A percentile compares a stretch with the other conserved stretches of the same genome.
Evolutionary conservation across 768 basidiomycete genomes (phyloP).

Genomic region (Cantharellus anzutake): DNA sequence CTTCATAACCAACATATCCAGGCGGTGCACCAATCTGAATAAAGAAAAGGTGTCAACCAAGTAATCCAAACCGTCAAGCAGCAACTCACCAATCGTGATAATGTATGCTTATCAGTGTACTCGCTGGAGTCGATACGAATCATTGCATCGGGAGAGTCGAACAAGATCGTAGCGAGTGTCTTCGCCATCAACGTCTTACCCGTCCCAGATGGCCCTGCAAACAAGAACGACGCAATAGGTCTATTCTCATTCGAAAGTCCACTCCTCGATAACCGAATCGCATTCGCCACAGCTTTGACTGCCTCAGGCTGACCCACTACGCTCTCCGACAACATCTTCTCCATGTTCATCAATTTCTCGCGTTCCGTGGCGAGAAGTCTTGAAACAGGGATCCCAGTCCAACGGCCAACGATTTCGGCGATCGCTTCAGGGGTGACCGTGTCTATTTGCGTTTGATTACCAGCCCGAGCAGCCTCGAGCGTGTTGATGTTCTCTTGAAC

Average conservation of each 20-base stretch:
- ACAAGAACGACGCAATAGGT: conserved; percentile 84
- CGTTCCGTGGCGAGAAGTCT: conserved; percentile 74
- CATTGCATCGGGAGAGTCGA: conserved; percentile 83
- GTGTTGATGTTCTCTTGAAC: conserved; percentile 31
- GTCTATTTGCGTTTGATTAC: conserved; percentile 41
- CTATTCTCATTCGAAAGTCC: conserved; percentile 78
- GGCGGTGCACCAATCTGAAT: conserved; percentile 17
- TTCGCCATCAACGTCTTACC: conserved; percentile 84
- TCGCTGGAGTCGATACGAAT: conserved; percentile 86
- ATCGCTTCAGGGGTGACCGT: conserved; percentile 77
- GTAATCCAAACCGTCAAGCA: background rate
- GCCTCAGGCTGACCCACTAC: conserved; percentile 81
- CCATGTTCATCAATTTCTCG: conserved; percentile 76
- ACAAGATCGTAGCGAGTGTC: conserved; percentile 75
- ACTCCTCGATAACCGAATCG: conserved; percentile 78
- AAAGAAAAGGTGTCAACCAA: too few relatives aligned
- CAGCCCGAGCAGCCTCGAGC: conserved; percentile 47
- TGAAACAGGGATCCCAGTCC: conserved; percentile 86
- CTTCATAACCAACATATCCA: conserved; percentile 80
- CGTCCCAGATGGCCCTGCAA: conserved; percentile 82
- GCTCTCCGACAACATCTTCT: conserved; percentile 52
- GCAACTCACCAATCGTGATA: conserved; percentile 25
- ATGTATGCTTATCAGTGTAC: conserved; percentile 70
- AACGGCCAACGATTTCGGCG: conserved; percentile 81
- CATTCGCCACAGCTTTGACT: conserved; percentile 82